phyloP scores from a whole-genome alignment of 2,329 filamentous ascomycete genomes.

The Hypoxylon sp. region DNA sequence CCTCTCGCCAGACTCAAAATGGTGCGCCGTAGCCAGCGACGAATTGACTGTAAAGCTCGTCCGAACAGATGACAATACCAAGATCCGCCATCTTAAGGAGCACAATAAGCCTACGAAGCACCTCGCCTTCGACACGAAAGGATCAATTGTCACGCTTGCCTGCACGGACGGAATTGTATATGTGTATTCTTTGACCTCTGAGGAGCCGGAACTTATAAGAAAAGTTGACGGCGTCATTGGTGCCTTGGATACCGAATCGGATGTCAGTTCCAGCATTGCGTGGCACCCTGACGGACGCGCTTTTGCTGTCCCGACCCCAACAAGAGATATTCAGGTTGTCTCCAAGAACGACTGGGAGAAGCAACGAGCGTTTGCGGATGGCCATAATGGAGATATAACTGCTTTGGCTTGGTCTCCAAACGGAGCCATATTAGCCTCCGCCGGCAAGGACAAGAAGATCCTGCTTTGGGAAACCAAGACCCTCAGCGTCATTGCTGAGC shows the following conservation, averaged over 20 bases:
- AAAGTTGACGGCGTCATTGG: slow-evolving; percentile 90
- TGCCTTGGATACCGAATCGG: slow-evolving; percentile 79
- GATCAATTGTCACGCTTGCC: slow-evolving; percentile 80
- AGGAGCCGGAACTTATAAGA: slow-evolving; percentile 83
- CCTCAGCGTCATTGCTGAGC: slow-evolving; percentile 81
- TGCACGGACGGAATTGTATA: slow-evolving; percentile 92
- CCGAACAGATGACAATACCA: slow-evolving; percentile 80
- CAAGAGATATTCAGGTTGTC: slow-evolving; percentile 85
- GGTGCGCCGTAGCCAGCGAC: slow-evolving; percentile 97
- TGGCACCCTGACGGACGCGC: slow-evolving; percentile 97
- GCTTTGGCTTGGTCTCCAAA: slow-evolving; percentile 95
- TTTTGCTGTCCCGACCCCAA: slow-evolving; percentile 86
- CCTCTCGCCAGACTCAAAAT: slow-evolving; percentile 82
- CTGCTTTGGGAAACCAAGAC: slow-evolving; percentile 91
- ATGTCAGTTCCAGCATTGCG: slow-evolving; percentile 77
- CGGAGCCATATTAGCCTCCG: slow-evolving; percentile 83
- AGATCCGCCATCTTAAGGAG: slow-evolving; percentile 82
- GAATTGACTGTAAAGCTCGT: slow-evolving; percentile 93
- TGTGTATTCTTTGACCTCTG: slow-evolving; percentile 83
- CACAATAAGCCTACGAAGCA: slow-evolving; percentile 92
- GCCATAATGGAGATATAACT: slow-evolving; percentile 86
- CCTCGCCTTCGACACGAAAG: slow-evolving; percentile 86
- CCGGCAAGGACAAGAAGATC: slow-evolving; percentile 76
- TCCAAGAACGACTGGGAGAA: slow-evolving; percentile 92
- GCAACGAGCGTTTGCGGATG: slow-evolving; percentile 81